Conservation (phyloP, 2,329 filamentous ascomycete genomes). For the Colletotrichum trifolii region DNA sequence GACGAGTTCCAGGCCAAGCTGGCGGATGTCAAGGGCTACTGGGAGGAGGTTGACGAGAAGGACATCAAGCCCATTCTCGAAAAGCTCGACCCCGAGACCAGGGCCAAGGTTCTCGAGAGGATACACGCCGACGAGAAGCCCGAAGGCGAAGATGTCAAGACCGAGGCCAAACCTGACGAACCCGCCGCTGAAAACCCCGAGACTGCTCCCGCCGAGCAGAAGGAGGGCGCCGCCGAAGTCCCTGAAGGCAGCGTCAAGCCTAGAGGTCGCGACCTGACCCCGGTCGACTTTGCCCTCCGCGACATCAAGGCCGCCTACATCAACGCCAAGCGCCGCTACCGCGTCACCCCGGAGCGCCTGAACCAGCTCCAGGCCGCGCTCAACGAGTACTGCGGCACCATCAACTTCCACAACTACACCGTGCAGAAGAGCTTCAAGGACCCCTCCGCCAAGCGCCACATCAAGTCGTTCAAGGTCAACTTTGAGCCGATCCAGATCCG, state of each 20-base stretch:
- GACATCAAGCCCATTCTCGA: constrained; percentile 78
- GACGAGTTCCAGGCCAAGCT: constrained; percentile 77
- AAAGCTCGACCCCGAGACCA: constrained; percentile 70
- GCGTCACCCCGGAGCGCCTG: constrained; percentile 78
- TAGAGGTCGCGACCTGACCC: constrained; percentile 56
- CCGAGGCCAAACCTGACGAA: constrained; percentile 41
- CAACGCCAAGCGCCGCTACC: constrained; percentile 84
- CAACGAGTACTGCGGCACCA: constrained; percentile 81
- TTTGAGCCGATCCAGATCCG: constrained; percentile 82
- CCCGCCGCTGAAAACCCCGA: constrained; percentile 33
- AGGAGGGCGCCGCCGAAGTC: constrained; percentile 33
- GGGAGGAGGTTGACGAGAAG: constrained; percentile 83
- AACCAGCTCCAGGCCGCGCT: constrained; percentile 81
- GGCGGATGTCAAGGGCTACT: constrained; percentile 83
- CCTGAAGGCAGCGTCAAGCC: constrained; percentile 46
- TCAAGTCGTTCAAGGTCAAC: constrained; percentile 90
- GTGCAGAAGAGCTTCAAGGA: constrained; percentile 86
- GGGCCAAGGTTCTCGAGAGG: constrained; percentile 70
- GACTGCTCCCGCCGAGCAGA: constrained; percentile 27
- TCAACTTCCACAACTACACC: constrained; percentile 98
- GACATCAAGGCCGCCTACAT: constrained; percentile 86
- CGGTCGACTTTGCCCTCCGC: constrained; percentile 74
- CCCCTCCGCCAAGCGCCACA: constrained; percentile 86
- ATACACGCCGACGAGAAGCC: constrained; percentile 57
- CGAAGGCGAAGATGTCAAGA: constrained; percentile 37